Evolutionary conservation across 78 protist genomes (phyloP), one percentile per base, ranked within the genome.

Genomic region (Ministeria vibrans): DNA sequence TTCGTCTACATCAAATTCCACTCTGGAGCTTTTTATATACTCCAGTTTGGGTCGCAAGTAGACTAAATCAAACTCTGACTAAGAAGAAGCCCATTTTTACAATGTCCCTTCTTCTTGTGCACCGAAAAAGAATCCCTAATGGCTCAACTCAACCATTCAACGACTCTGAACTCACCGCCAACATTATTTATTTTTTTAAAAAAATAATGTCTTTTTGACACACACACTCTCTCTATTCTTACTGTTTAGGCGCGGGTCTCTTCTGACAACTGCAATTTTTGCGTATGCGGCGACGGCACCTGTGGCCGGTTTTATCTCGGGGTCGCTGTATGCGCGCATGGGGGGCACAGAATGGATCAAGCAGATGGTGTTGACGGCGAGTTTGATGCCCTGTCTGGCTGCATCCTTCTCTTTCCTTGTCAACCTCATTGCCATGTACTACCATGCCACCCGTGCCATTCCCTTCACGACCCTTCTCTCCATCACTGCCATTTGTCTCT

Each of bases 271-370:
- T 1, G 49, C 25, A 76, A 41, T 92, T 18, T 53, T 68, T 30
- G 30, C 43, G 63, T 93, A 88, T 69, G 82, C 91, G 18, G 77
- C 87, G 44, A 79, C 93, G 20, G 34, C 76, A 0, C 13, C 83
- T 28, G 74, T 91, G 28, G 82, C 79, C 36, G 95, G 93, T 20
- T 91, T 45, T 62, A 22, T 39, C 2, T 36, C 84, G 23, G 91
- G 88, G 32, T 0, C 45, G 27, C 34, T 53, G 55, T 92, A 86
- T 85, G 49, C 42, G 30, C 80, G 79, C 43, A 43, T 75, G 71
- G 59, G 25, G 89, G 88, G 90, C 34, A n/a, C 15, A 51, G 45
- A 7, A 69, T 94, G 97, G 97, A 90, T 83, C 38, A 51, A 38
- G 41, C 83, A 81, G 41, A 83, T 83, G 92, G 27, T 85, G 30